Evolutionary conservation across 129 eudicot species (phyloP).

Genomic region (Apium graveolens): DNA sequence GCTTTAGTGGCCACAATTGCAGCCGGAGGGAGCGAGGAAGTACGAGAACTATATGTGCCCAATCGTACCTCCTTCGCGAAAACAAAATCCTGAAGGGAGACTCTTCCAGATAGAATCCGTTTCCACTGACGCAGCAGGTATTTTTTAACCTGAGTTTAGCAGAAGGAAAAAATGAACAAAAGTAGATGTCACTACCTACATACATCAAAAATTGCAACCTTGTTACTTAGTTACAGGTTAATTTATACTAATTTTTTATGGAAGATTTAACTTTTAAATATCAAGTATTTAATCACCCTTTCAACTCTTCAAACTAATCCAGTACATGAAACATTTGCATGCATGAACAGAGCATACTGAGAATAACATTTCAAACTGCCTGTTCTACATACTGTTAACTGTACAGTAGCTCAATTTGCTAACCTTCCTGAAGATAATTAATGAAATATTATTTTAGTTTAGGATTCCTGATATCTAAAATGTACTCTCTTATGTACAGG

Average conservation of each 20-base stretch:
- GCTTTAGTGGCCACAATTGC: slow-evolving; percentile 96
- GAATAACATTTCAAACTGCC: not conserved
- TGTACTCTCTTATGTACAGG: not conserved
- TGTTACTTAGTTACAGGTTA: not conserved
- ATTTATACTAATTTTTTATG: not conserved
- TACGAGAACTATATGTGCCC: slow-evolving; percentile 65
- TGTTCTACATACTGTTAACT: not conserved
- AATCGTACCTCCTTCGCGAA: slow-evolving; percentile 94
- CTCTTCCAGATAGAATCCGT: slow-evolving; percentile 68
- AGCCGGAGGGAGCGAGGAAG: slow-evolving; percentile 85
- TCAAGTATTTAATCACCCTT: not conserved
- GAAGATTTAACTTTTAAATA: not conserved
- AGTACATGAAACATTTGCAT: too few species aligned
- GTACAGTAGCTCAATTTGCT: not conserved
- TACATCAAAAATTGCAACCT: not conserved
- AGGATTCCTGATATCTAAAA: not conserved
- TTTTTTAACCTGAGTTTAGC: slow-evolving; percentile 46
- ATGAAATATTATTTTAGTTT: not conserved
- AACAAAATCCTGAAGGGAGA: slow-evolving; percentile 82
- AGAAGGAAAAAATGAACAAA: slow-evolving; percentile 3
- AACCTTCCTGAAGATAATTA: not conserved
- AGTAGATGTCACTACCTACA: not conserved
- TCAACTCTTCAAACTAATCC: not conserved
- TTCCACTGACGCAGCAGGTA: slow-evolving; percentile 81
- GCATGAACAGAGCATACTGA: not conserved